Percentiles rank a stretch among this genome's conserved stretches.
These are phyloP conservation scores for Chernovozyma sophiae-reginae DNA, from an alignment of 1,139 yeast genomes.

Conservation along the genomic window DNA sequence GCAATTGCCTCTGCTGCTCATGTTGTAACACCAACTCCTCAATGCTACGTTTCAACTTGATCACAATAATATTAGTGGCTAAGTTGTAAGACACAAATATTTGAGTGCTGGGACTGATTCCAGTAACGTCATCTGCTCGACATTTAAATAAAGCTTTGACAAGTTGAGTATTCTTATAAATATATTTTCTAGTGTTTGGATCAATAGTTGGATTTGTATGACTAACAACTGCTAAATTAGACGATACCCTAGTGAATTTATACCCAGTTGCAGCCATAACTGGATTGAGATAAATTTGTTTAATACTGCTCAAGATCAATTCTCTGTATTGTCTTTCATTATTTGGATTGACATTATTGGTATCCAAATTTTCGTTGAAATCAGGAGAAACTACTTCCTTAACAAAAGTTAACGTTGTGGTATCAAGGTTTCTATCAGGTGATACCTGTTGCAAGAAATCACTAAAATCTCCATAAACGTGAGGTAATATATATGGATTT, in stretches of 20 bases:
- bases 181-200: slow-evolving; percentile 3
- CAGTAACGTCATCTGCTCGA: slow-evolving; percentile 2
- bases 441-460: slow-evolving; percentile 28
- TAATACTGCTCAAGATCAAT: slow-evolving; percentile 32
- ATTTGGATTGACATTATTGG: slow-evolving; percentile 18
- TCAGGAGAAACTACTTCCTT: slow-evolving; percentile 31
- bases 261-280: slow-evolving; percentile 32
- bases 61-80: slow-evolving; percentile 7
- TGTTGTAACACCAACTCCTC: slow-evolving; percentile 3
- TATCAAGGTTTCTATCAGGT: slow-evolving; percentile 5
- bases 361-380: slow-evolving; percentile 26
- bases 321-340: slow-evolving; percentile 36
- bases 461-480: slow-evolving; percentile 36
- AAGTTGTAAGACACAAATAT: slow-evolving; percentile 6
- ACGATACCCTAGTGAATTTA: slow-evolving; percentile 29
- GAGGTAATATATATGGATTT: slow-evolving; percentile 30
- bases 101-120: slow-evolving; percentile 3
- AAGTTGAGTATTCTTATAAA: slow-evolving; percentile 5
- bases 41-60: slow-evolving; percentile 5
- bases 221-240: slow-evolving; percentile 24
- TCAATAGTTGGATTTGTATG: slow-evolving; percentile 4
- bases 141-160: slow-evolving; percentile 6
- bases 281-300: slow-evolving; percentile 38
- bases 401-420: slow-evolving; percentile 24
- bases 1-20: background rate